Evolutionary conservation across 176 grass and related monocot species (phyloP).

Genomic region (Eremochloa ophiuroides): DNA sequence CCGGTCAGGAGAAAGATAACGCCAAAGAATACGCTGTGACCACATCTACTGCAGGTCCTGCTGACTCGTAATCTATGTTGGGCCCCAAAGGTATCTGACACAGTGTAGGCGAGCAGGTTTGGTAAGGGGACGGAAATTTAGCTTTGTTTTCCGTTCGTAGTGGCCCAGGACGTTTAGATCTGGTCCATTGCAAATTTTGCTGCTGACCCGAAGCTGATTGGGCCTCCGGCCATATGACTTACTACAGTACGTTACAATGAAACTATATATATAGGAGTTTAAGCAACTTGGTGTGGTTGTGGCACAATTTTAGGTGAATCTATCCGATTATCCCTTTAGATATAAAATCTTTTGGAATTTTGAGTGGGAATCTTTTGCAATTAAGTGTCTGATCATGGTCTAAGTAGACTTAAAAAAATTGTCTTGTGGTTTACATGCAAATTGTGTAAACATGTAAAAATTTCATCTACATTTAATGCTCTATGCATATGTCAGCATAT

Average conservation of each 20-base stretch:
- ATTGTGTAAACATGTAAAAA: no score
- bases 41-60: neutral
- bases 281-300: neutral
- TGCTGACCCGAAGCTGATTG: neutral
- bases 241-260: neutral
- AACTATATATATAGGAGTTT: neutral
- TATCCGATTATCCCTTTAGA: neutral
- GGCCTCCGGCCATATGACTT: neutral
- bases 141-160: neutral
- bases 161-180: neutral
- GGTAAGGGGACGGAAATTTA: neutral
- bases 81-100: neutral
- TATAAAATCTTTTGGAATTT: no score
- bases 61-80: neutral
- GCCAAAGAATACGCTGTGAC: neutral
- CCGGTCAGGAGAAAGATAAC: neutral
- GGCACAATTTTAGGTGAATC: neutral
- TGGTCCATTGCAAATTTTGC: neutral
- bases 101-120: neutral
- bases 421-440: no score
- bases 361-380: no score
- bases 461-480: no score
- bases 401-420: no score
- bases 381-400: no score
- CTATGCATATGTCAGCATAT: no score